Evolutionary conservation across 2,329 filamentous ascomycete genomes (phyloP), one percentile per base, ranked within the genome.

Genomic region (Trichoderma harzianum): DNA sequence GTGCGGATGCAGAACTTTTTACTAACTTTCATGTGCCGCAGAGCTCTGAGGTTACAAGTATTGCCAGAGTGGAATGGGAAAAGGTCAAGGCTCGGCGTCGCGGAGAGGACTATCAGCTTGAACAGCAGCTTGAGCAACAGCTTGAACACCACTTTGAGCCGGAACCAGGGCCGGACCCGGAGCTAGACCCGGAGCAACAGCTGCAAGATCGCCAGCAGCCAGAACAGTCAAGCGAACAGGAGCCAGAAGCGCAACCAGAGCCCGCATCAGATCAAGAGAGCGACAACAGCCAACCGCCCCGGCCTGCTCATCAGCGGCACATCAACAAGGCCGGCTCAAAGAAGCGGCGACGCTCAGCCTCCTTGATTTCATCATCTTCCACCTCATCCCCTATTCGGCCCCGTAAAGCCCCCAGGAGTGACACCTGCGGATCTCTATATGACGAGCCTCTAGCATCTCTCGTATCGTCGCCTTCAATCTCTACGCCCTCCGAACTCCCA

Each of bases 61-160:
- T 69, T 34, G 80, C 80, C 39, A 75, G 76, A 43, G 66, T 75
- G 28, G 81, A 83, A 61, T 84, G 82, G 82, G 74, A 78, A 53
- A 55, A 61, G 12, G 30, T 24, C 53, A 81, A 80, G 47, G 63
- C 70, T 36, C 66, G 67, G 69, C 69, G 69, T 65, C 43, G 43
- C 28, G 8, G 24, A n/a, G n/a, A 71, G 57, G 66, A 55, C 60
- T 24, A 32, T 21, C 70, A 60, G 55, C 36, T 61, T 39, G 66
- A 60, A 16, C 36, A 51, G 36, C 66, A 61, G n/a, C 28, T 61
- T 47, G 36, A 69, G 24, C 36, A 18, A 28, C 66, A 69, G 57
- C 34, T 51, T 51, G 39, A 62, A 14, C 16, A 36, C 3, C 55
- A 69, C 16, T 30, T 32, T 53, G 28, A 69, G 26, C 57, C 57